Base-by-base conservation (phyloP, 257 asterid species). In the Lavandula angustifolia region DNA sequence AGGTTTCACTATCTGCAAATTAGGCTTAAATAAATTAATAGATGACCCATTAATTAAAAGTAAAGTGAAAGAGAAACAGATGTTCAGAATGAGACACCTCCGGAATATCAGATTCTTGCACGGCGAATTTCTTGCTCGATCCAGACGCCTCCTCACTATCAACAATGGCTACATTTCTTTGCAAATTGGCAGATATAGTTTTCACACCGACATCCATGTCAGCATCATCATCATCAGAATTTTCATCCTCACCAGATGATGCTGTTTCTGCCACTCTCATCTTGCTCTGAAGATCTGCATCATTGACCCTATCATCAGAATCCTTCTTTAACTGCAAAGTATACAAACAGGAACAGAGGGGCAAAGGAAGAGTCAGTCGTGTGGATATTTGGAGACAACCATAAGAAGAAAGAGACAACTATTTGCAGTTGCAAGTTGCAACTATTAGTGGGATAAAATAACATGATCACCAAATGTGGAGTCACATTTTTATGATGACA, bases 1-100 rank as follows among this genome's bases (percentile, higher is more conserved):
- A 52, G 99, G 97, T 77, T 87, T 94, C 75, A 83, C 92, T 50
- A 86, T 71, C 99, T 94, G 95, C 79, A 76, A 34, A 66, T 67
- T 17, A 64, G 62, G 73, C 50, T 35, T 16, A 18, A 54, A 66
- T 75, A 68, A 55, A 46, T 63, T 48, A 60, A 73, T 27, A 34
- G 16, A 12, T 3, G 29, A 54, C 27, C 64, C 58, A 60, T 13
- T 9, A 55, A 67, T n/a, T n/a, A 53, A 6, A 56, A 49, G 37
- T 13, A 44, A n/a, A 57, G 18, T 29, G 42, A 64, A 55, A 61
- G 13, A 54, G 34, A 70, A 66, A 48, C 60, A 52, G 54, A 8
- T 29, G 47, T 54, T 47, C 56, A 34, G 43, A 54, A 65, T 31
- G 59, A 78, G 83, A 77, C 67, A 92, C 99, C 96, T 89, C 95